Base-by-base conservation (phyloP, 2,329 filamentous ascomycete genomes). In the Beauveria australis region DNA sequence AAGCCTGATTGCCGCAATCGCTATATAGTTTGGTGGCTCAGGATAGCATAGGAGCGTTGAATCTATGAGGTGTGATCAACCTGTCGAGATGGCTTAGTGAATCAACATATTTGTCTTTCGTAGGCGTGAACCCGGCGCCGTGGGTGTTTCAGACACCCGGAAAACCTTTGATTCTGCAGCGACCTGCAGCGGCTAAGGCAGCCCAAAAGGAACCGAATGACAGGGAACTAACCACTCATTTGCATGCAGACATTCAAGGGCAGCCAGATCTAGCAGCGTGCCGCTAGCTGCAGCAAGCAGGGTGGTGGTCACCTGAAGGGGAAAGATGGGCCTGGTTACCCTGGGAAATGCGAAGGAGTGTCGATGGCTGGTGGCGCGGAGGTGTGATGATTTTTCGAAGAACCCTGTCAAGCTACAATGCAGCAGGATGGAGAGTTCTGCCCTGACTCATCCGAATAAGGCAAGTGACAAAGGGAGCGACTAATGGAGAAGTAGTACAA, bases 321-420 rank as follows among this genome's bases (percentile, higher is more conserved):
- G 55, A 22, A 30, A 44, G 55, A 58, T 58, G 55, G 56, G 26
- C 57, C 48, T 16, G n/a, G 26, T 24, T n/a, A 30, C 53, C n/a
- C n/a, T 49, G 40, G 56, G 28, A 44, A 26, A 44, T 24, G 30
- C 26, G 47, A 33, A 33, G 2, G 47, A 51, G 46, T 46, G 22
- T 47, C 3, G 48, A 46, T 52, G 47, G 28, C 33, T 53, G 57
- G 47, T 49, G 28, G 48, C 57, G 47, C 16, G 8, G 47, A 51
- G 19, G 40, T 44, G 48, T 59, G 30, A 44, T 46, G 18, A n/a
- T 33, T 37, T 53, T 53, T 37, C 10, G 19, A 46, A 52, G 48
- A 53, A 59, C 57, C 57, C 40, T 59, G 57, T 59, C 57, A 28
- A 46, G 40, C 48, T 53, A 59, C 48, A 43, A 53, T 53, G 57